A percentile compares a stretch with the other conserved stretches of the same genome.
These are phyloP conservation scores for Scedosporium boydii DNA, from an alignment of 2,329 filamentous ascomycete genomes.

Conservation along the genomic window DNA sequence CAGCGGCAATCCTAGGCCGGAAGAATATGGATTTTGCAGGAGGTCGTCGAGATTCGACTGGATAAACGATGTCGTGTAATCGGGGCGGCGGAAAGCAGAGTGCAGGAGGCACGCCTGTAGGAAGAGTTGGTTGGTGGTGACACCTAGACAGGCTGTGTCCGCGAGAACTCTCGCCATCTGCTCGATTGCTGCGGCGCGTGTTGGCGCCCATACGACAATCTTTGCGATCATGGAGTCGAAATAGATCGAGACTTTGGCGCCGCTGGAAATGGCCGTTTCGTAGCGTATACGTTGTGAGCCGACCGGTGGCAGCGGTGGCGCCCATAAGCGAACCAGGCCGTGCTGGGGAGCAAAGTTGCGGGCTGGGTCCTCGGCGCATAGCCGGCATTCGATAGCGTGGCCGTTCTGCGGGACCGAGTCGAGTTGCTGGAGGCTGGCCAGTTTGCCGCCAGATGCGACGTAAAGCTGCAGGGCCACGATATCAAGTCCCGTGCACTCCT, in stretches of 20 bases:
- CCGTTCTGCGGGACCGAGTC: constrained; percentile 17
- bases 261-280: constrained; percentile 28
- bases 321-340: constrained; percentile 25
- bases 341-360: constrained; percentile 26
- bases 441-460: neutral
- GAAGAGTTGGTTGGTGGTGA: constrained; percentile 60
- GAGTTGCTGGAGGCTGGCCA: neutral
- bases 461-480: neutral
- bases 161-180: constrained; percentile 23
- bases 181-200: constrained; percentile 21
- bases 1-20: constrained; percentile 16
- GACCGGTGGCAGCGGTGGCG: constrained; percentile 10
- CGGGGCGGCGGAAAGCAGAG: constrained; percentile 50
- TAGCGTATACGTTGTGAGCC: constrained; percentile 21
- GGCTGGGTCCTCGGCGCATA: constrained; percentile 32
- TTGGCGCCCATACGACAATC: constrained; percentile 32
- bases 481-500: neutral
- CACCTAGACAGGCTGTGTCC: constrained; percentile 29
- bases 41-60: constrained; percentile 52
- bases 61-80: constrained; percentile 63
- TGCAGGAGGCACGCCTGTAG: constrained; percentile 57
- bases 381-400: constrained; percentile 32
- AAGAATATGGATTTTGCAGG: constrained; percentile 34
- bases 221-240: constrained; percentile 39
- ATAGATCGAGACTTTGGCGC: constrained; percentile 28